A percentile compares a stretch with the other conserved stretches of the same genome.
These are phyloP conservation scores for Mycena leptocephala DNA, from an alignment of 768 basidiomycete genomes.

Conservation along the genomic window DNA sequence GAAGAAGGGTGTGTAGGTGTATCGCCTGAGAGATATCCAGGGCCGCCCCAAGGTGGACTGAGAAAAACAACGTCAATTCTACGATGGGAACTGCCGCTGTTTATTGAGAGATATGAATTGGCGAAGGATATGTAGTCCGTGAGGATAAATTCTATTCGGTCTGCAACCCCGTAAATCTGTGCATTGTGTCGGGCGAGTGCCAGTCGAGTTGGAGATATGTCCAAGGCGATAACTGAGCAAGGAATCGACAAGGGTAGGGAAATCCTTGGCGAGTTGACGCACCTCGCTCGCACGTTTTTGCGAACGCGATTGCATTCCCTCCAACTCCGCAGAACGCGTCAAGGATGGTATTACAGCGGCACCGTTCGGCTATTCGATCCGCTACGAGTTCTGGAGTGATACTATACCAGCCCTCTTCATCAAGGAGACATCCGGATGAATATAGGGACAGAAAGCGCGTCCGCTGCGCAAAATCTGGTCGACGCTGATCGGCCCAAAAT, in stretches of 20 bases:
- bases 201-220: slow-evolving; percentile 88
- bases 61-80: slow-evolving; percentile 93
- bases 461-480: slow-evolving; percentile 89
- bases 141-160: slow-evolving; percentile 95
- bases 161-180: slow-evolving; percentile 92
- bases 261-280: not conserved
- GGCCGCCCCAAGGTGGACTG: slow-evolving; percentile 98
- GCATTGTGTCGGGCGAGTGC: slow-evolving; percentile 96
- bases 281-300: slow-evolving; percentile 96
- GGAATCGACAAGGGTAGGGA: not conserved
- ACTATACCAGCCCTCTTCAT: slow-evolving; percentile 98
- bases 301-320: slow-evolving; percentile 98
- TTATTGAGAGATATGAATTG: slow-evolving; percentile 59
- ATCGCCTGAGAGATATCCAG: slow-evolving; percentile 69
- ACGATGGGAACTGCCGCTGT: slow-evolving; percentile 48
- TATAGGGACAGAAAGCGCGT: slow-evolving; percentile 87
- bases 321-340: slow-evolving; percentile 99
- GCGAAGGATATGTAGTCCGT: slow-evolving; percentile 91
- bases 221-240: slow-evolving; percentile 90
- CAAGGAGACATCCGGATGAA: slow-evolving; percentile 87
- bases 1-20: slow-evolving; percentile 37
- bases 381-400: slow-evolving; percentile 97
- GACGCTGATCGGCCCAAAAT: not conserved
- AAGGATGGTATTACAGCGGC: slow-evolving; percentile 86
- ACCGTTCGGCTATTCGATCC: slow-evolving; percentile 92